Conservation (phyloP, 2,329 filamentous ascomycete genomes). For the Calonectria crousiana region DNA sequence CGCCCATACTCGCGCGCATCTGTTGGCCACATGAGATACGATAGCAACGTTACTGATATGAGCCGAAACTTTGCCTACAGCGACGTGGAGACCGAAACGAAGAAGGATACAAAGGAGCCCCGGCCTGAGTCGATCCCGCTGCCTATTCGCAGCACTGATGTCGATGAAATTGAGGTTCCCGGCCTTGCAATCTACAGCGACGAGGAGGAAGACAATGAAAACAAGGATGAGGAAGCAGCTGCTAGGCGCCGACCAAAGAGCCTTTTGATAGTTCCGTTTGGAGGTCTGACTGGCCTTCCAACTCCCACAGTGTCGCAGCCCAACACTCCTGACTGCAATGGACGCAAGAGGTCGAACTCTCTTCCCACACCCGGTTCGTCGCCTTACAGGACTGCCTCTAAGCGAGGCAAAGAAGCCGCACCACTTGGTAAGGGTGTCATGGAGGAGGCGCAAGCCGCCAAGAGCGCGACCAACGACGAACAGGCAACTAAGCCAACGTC, state of each 20-base stretch:
- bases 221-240: conserved; percentile 45
- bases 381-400: conserved; percentile 34
- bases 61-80: conserved; percentile 47
- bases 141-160: conserved; percentile 74
- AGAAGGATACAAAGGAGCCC: conserved; percentile 42
- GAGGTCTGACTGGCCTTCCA: conserved; percentile 45
- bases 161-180: conserved; percentile 85
- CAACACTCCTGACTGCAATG: conserved; percentile 48
- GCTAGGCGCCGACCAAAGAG: conserved; percentile 61
- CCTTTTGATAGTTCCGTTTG: conserved; percentile 41
- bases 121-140: conserved; percentile 69
- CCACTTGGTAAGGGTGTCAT: not conserved
- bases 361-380: conserved; percentile 42
- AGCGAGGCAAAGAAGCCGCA: conserved; percentile 28
- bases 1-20: conserved; percentile 65
- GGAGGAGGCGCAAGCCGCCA: conserved; percentile 19
- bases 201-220: conserved; percentile 66
- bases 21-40: conserved; percentile 44
- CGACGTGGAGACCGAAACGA: conserved; percentile 34
- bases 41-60: conserved; percentile 53
- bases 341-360: conserved; percentile 50
- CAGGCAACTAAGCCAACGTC: conserved; percentile 16
- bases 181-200: conserved; percentile 74
- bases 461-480: conserved; percentile 23
- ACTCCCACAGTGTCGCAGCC: conserved; percentile 51